phyloP scores from a whole-genome alignment of 2,329 filamentous ascomycete genomes.

The Hypoxylon sp. region DNA sequence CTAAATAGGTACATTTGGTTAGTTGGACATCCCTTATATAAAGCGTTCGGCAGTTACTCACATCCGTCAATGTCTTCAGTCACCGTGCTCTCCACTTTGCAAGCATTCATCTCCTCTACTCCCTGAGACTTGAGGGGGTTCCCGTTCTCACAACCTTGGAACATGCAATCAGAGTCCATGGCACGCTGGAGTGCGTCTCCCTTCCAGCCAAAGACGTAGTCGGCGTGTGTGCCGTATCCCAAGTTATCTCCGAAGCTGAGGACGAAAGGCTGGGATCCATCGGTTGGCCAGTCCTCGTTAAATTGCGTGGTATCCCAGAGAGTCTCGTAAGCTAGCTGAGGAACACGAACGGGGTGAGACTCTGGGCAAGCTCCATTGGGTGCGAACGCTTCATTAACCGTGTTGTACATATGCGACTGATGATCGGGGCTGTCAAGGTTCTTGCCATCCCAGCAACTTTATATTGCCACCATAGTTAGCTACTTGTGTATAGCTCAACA shows the following conservation, averaged over 20 bases:
- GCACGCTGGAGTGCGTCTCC: constrained; percentile 46
- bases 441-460: constrained; percentile 56
- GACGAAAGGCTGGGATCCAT: constrained; percentile 47
- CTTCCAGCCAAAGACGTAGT: constrained; percentile 52
- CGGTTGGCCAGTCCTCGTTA: constrained; percentile 49
- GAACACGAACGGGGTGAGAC: constrained; percentile 53
- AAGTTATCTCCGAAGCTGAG: constrained; percentile 45
- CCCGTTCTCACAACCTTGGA: constrained; percentile 45
- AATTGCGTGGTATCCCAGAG: constrained; percentile 55
- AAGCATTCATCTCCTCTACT: constrained; percentile 42
- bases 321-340: constrained; percentile 55
- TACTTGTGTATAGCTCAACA: too few relatives aligned
- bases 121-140: constrained; percentile 42
- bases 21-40: background rate
- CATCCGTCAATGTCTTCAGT: constrained; percentile 43
- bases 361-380: constrained; percentile 49
- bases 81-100: constrained; percentile 38
- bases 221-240: constrained; percentile 51
- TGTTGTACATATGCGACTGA: constrained; percentile 47
- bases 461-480: constrained; percentile 9
- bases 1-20: constrained; percentile 25
- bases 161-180: constrained; percentile 46
- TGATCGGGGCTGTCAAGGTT: constrained; percentile 52
- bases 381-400: constrained; percentile 43
- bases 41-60: constrained; percentile 17